phyloP scores from a whole-genome alignment of 1,139 yeast genomes.

The Arxiozyma slooffiae region DNA sequence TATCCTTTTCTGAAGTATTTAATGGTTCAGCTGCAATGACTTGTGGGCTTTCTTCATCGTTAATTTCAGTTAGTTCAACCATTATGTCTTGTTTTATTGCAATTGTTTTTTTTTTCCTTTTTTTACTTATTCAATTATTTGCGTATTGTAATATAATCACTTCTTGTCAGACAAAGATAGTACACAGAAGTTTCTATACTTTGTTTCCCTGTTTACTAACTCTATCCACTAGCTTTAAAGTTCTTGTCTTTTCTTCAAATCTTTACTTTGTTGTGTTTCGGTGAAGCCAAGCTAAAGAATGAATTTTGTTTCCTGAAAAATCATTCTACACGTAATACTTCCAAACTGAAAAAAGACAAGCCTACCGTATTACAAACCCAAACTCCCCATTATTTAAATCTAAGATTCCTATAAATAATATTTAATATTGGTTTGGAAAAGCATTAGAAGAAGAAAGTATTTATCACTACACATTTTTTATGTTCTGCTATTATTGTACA shows the following conservation, averaged over 20 bases:
- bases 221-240: background rate
- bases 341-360: background rate
- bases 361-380: background rate
- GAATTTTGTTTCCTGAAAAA: background rate
- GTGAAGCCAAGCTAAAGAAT: background rate
- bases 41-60: constrained; percentile 23
- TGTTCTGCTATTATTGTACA: constrained; percentile 1
- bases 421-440: too few species aligned
- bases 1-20: constrained; percentile 13
- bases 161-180: background rate
- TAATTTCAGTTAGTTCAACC: constrained; percentile 30
- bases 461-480: background rate
- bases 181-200: too few species aligned
- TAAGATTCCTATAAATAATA: too few species aligned
- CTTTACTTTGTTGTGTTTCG: background rate
- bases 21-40: constrained; percentile 19
- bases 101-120: background rate
- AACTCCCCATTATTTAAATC: background rate
- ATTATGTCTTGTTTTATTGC: constrained; percentile 7
- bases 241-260: background rate
- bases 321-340: background rate
- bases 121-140: too few species aligned
- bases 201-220: background rate
- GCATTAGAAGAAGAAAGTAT: background rate
- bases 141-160: background rate